A percentile compares a stretch with the other conserved stretches of the same genome.
Evolutionary conservation across 306 rosid species (phyloP).

Genomic region (Nissolia schottii): DNA sequence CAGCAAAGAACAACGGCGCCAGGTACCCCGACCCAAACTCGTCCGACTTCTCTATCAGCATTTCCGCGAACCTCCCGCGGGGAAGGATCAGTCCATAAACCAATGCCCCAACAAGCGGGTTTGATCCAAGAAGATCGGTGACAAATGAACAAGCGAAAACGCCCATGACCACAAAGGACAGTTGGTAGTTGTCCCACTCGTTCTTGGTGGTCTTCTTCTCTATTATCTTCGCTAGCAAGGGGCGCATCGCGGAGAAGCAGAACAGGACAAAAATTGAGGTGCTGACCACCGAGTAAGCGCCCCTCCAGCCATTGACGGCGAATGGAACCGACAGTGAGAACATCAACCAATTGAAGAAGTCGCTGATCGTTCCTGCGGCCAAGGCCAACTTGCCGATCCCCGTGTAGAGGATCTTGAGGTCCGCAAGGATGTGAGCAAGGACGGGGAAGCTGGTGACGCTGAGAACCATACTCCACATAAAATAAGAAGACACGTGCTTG

Average conservation of each 20-base stretch:
- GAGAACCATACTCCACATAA: conserved; percentile 28
- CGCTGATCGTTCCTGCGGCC: conserved; percentile 32
- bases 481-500: background rate
- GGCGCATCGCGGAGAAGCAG: conserved; percentile 16
- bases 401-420: conserved; percentile 41
- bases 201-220: background rate
- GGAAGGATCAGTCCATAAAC: conserved; percentile 40
- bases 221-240: conserved; percentile 1
- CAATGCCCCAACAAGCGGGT: conserved; percentile 41
- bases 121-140: conserved; percentile 39
- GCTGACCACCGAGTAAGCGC: background rate
- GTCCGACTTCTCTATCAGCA: conserved; percentile 34
- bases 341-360: conserved; percentile 32
- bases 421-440: conserved; percentile 34
- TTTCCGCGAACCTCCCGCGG: conserved; percentile 30
- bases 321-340: conserved; percentile 30
- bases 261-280: background rate
- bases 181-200: conserved; percentile 14
- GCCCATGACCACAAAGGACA: conserved; percentile 30
- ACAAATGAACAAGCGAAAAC: conserved; percentile 12
- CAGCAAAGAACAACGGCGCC: conserved; percentile 33
- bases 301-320: background rate
- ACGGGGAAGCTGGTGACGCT: conserved; percentile 40
- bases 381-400: conserved; percentile 33
- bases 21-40: conserved; percentile 22